Percentiles rank a stretch among this genome's conserved stretches.
Evolutionary conservation across 768 basidiomycete species (phyloP).

Genomic region (Gloeostereum incarnatum): DNA sequence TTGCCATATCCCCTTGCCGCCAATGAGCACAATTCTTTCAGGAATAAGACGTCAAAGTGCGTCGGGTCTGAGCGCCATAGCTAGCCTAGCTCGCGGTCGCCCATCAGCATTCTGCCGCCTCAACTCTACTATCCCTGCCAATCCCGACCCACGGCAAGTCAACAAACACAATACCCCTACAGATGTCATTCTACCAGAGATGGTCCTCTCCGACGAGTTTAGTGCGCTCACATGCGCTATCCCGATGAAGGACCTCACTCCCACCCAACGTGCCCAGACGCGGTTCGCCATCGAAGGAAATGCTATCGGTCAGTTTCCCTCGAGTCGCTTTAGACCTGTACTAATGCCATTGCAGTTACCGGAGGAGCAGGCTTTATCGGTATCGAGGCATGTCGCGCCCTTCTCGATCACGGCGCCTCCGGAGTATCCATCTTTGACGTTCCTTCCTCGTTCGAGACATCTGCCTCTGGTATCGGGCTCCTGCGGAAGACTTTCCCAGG

Average conservation of each 20-base stretch:
- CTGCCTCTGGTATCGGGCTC: conserved; percentile 11
- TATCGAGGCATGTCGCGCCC: conserved; percentile 23
- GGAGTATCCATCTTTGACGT: conserved; percentile 24
- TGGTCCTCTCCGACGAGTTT: conserved; percentile 20
- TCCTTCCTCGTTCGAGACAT: conserved; percentile 13
- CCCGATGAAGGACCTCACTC: conserved; percentile 9
- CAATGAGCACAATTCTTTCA: too few species aligned
- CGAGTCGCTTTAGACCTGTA: neutral
- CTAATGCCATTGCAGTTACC: conserved; percentile 22
- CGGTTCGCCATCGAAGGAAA: conserved; percentile 30
- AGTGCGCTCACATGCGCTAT: conserved; percentile 22
- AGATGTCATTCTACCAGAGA: conserved; percentile 20
- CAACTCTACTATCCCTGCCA: too few species aligned
- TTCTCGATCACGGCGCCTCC: conserved; percentile 34
- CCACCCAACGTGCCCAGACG: conserved; percentile 18
- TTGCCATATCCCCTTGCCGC: too few species aligned
- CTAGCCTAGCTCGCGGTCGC: too few species aligned
- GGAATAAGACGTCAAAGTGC: too few species aligned
- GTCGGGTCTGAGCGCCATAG: too few species aligned
- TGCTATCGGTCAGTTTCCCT: conserved; percentile 23
- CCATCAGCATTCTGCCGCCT: too few species aligned
- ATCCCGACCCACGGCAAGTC: too few species aligned
- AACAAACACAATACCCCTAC: too few species aligned
- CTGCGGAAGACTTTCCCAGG: conserved; percentile 20
- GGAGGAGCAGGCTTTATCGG: conserved; percentile 32